Conservation (phyloP, 2,329 filamentous ascomycete species). For the Trichothecium sympodiale region DNA sequence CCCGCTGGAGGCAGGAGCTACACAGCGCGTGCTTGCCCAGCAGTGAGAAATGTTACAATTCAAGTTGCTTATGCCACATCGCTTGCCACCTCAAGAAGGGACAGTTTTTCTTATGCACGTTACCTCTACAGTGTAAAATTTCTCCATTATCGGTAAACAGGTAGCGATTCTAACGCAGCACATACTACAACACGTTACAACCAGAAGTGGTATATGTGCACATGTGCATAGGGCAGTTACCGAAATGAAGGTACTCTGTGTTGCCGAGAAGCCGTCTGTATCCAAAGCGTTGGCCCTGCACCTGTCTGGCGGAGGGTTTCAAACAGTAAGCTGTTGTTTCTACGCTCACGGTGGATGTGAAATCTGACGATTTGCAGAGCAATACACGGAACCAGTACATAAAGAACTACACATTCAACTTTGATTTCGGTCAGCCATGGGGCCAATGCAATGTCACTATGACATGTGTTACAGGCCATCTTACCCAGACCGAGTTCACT, state of each 20-base stretch:
- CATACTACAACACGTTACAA: too few relatives aligned
- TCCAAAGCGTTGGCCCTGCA: conserved; percentile 89
- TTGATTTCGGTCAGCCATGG: conserved; percentile 73
- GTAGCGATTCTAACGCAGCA: too few relatives aligned
- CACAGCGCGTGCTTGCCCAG: too few relatives aligned
- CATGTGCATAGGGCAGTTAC: background rate
- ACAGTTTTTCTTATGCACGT: too few relatives aligned
- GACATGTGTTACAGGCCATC: conserved; percentile 85
- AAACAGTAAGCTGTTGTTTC: conserved; percentile 48
- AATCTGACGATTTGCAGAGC: conserved; percentile 34
- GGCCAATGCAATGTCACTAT: conserved; percentile 78
- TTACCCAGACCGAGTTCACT: conserved; percentile 71
- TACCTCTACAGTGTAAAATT: too few relatives aligned
- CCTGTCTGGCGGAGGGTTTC: conserved; percentile 64
- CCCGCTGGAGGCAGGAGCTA: too few relatives aligned
- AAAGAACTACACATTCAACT: conserved; percentile 91
- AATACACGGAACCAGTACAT: conserved; percentile 65
- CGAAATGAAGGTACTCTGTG: conserved; percentile 42
- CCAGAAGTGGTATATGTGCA: too few relatives aligned
- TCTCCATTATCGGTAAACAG: too few relatives aligned
- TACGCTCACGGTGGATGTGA: background rate
- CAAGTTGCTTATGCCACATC: too few relatives aligned
- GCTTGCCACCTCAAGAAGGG: too few relatives aligned
- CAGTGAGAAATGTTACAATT: too few relatives aligned
- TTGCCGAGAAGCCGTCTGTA: conserved; percentile 72